Conservation (phyloP, 768 basidiomycete species). For the Amanita thiersii region DNA sequence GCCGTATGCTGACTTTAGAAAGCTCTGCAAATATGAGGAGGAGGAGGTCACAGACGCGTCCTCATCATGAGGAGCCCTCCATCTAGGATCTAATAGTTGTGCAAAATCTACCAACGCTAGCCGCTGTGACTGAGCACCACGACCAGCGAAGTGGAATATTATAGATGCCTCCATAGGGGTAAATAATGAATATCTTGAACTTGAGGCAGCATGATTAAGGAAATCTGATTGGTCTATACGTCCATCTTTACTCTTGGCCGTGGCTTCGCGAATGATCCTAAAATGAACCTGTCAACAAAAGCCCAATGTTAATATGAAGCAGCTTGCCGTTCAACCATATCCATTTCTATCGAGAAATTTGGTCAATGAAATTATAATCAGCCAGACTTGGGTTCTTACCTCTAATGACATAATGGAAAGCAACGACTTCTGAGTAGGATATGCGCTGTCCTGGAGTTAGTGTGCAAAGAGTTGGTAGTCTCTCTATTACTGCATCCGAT, state of each 20-base stretch:
- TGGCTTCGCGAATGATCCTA: conserved; percentile 86
- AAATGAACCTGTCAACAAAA: conserved; percentile 8
- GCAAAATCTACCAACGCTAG: conserved; percentile 88
- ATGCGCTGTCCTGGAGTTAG: conserved; percentile 84
- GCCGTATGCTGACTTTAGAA: conserved; percentile 73
- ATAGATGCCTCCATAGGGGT: conserved; percentile 98
- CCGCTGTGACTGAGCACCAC: conserved; percentile 61
- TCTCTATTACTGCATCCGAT: conserved; percentile 86
- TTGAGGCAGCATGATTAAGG: conserved; percentile 77
- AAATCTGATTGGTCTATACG: conserved; percentile 96
- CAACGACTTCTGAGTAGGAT: conserved; percentile 93
- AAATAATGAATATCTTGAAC: conserved; percentile 89
- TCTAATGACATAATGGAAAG: conserved; percentile 94
- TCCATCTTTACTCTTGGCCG: conserved; percentile 86
- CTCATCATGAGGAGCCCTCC: conserved; percentile 65
- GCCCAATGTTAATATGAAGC: conserved; percentile 5
- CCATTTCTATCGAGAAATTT: conserved; percentile 62
- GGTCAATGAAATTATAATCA: conserved; percentile 1
- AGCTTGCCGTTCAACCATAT: conserved; percentile 82
- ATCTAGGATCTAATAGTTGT: conserved; percentile 85
- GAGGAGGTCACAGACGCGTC: conserved; percentile 22
- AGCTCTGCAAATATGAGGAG: conserved; percentile 40
- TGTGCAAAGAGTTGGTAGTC: conserved; percentile 87
- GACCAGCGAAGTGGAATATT: conserved; percentile 94
- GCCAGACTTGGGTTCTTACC: conserved; percentile 35